A percentile compares a stretch with the other conserved stretches of the same genome.
These are phyloP conservation scores for Neodidymelliopsis sp. DNA, from an alignment of 2,329 filamentous ascomycete species.

Conservation along the genomic window DNA sequence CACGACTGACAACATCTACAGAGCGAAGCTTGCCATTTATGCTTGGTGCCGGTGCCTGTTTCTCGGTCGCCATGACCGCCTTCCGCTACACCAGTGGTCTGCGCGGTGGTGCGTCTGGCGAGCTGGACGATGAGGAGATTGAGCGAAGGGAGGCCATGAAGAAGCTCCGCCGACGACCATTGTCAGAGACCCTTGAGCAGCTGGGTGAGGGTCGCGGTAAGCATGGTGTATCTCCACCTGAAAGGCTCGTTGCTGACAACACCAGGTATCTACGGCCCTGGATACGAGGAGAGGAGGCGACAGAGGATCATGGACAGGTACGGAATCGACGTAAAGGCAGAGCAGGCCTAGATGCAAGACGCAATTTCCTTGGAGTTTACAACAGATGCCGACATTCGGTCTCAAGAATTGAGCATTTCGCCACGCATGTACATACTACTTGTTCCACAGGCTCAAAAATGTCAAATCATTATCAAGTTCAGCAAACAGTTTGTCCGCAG, in stretches of 20 bases:
- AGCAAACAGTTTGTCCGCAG: not conserved
- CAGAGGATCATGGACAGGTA: conserved; percentile 86
- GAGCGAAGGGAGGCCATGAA: conserved; percentile 77
- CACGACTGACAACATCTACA: conserved; percentile 46
- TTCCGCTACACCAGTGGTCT: conserved; percentile 73
- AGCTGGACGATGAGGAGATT: conserved; percentile 72
- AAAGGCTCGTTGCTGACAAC: conserved; percentile 7
- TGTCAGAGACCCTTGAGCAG: conserved; percentile 80
- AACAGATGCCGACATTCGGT: conserved; percentile 22
- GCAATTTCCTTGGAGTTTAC: conserved; percentile 33
- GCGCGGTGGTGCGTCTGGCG: conserved; percentile 62
- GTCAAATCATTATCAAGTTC: conserved; percentile 4
- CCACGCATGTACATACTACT: conserved; percentile 29
- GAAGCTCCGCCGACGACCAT: conserved; percentile 75
- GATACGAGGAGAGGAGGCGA: conserved; percentile 84
- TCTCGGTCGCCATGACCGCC: conserved; percentile 66
- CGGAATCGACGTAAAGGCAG: conserved; percentile 73
- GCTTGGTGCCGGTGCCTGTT: conserved; percentile 69
- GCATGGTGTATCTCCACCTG: conserved; percentile 15
- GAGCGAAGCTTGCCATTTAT: conserved; percentile 73
- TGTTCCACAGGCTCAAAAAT: conserved; percentile 16
- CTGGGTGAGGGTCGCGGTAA: conserved; percentile 88
- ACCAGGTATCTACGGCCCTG: conserved; percentile 78
- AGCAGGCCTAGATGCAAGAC: conserved; percentile 31
- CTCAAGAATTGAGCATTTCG: conserved; percentile 17